Evolutionary conservation across 768 basidiomycete genomes (phyloP).

Genomic region (Macrolepiota dolichaula): DNA sequence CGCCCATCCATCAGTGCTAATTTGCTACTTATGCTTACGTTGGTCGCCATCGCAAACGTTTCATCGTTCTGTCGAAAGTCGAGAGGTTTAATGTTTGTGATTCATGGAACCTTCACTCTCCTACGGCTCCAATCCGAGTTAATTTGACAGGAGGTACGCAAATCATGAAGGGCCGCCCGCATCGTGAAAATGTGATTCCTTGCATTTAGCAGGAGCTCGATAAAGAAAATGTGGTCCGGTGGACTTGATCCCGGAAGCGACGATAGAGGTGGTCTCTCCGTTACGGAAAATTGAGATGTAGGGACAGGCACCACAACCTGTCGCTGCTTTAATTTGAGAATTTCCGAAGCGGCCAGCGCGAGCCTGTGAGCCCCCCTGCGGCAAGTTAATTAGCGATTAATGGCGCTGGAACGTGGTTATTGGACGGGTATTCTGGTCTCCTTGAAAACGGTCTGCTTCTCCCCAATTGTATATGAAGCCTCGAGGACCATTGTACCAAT

Average conservation of each 20-base stretch:
- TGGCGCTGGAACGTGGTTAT: neutral
- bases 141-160: neutral
- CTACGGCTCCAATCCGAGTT: neutral
- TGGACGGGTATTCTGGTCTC: conserved; percentile 8
- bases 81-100: neutral
- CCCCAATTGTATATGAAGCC: neutral
- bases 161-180: neutral
- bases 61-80: no score
- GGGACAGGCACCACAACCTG: neutral
- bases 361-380: neutral
- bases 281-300: neutral
- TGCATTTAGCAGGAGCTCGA: neutral
- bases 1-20: no score
- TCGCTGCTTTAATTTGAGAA: neutral
- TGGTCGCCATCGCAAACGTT: no score
- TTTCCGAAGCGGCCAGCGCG: neutral
- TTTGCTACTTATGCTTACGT: no score
- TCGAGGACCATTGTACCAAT: neutral
- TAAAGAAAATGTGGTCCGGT: neutral
- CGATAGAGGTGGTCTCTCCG: neutral
- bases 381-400: conserved; percentile 2
- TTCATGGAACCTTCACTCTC: neutral
- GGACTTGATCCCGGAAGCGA: neutral
- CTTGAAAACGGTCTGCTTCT: neutral
- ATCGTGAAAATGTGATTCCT: neutral